Conservation (phyloP, 1,284 basidiomycete genomes). For the Xanthoconium separans region DNA sequence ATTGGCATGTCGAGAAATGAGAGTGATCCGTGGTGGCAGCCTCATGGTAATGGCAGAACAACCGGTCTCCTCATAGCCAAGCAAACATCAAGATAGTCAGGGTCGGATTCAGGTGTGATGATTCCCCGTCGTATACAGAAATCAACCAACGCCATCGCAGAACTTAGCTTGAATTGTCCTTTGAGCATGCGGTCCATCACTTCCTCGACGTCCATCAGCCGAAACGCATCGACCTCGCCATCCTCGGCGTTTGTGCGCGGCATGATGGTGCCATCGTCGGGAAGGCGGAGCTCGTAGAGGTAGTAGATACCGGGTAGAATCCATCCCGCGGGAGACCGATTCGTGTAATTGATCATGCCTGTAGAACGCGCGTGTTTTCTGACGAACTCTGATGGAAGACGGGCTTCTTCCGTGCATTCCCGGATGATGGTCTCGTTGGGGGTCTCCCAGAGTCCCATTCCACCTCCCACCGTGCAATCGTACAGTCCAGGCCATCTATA, state of each 20-base stretch:
- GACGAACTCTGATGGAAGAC: conserved; percentile 37
- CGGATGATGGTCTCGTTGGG: conserved; percentile 37
- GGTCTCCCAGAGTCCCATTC: conserved; percentile 38
- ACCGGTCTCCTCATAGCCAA: conserved; percentile 18
- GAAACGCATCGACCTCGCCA: conserved; percentile 44
- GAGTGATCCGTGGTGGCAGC: too few species aligned
- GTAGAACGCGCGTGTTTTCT: conserved; percentile 28
- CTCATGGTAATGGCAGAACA: conserved; percentile 24
- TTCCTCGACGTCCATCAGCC: conserved; percentile 35
- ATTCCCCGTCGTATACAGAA: conserved; percentile 52
- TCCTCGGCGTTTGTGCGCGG: conserved; percentile 39
- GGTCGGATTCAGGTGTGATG: conserved; percentile 45
- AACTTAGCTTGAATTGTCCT: conserved; percentile 53
- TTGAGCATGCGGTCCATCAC: conserved; percentile 40
- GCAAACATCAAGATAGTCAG: conserved; percentile 38
- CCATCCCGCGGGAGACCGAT: conserved; percentile 41
- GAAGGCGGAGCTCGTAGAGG: conserved; percentile 41
- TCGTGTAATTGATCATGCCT: conserved; percentile 39
- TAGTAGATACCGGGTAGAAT: conserved; percentile 44
- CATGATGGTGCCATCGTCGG: conserved; percentile 30
- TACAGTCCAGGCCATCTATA: conserved; percentile 41
- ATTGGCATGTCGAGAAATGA: neutral
- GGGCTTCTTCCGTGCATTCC: conserved; percentile 43
- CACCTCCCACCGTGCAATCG: conserved; percentile 45
- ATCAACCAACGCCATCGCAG: conserved; percentile 51